phyloP scores from a whole-genome alignment of 306 rosid genomes.

The Cucurbita argyrosperma region DNA sequence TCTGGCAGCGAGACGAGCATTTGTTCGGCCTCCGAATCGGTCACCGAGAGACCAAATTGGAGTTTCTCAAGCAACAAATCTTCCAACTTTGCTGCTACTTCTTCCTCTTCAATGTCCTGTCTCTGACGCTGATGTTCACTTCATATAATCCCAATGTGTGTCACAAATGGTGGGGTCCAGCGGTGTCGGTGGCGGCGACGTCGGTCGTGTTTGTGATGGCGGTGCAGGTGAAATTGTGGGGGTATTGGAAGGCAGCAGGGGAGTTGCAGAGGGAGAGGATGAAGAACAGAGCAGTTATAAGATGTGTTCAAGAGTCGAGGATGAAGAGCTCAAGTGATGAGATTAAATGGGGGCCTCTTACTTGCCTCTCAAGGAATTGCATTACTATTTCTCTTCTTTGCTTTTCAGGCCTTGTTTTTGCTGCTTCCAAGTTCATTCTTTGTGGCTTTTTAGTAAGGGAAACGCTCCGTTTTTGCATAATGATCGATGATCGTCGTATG shows the following conservation, averaged over 20 bases:
- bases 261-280: slow-evolving; percentile 42
- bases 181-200: slow-evolving; percentile 31
- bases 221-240: slow-evolving; percentile 38
- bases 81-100: slow-evolving; percentile 62
- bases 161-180: slow-evolving; percentile 69
- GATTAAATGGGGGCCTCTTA: slow-evolving; percentile 59
- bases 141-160: slow-evolving; percentile 31
- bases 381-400: slow-evolving; percentile 43
- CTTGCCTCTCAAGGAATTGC: slow-evolving; percentile 32
- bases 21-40: slow-evolving; percentile 39
- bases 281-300: slow-evolving; percentile 30
- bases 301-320: slow-evolving; percentile 65
- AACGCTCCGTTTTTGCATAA: no score
- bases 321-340: slow-evolving; percentile 93
- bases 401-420: slow-evolving; percentile 45
- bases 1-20: slow-evolving; percentile 78
- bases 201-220: slow-evolving; percentile 38
- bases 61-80: slow-evolving; percentile 33
- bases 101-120: slow-evolving; percentile 51
- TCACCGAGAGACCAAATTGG: slow-evolving; percentile 39
- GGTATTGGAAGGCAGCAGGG: slow-evolving; percentile 59
- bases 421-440: slow-evolving; percentile 55
- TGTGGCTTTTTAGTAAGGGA: slow-evolving; percentile 26
- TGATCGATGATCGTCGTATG: no score
- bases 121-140: slow-evolving; percentile 51